phyloP scores from a whole-genome alignment of 208 protist species.

The Angomonas deanei region DNA sequence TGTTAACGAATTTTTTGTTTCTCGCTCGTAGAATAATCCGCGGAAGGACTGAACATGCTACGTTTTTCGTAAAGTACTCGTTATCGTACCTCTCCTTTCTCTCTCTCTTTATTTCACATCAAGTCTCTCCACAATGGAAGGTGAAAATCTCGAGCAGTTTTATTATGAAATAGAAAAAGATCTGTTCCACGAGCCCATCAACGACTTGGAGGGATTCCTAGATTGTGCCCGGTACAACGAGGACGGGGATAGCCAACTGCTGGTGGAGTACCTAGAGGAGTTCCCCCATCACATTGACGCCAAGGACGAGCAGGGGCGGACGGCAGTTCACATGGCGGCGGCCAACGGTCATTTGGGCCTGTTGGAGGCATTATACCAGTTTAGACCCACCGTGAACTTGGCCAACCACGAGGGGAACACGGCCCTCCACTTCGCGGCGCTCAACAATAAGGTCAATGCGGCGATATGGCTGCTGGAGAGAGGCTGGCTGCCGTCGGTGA shows the following conservation, averaged over 20 bases:
- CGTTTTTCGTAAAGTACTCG: too few relatives aligned
- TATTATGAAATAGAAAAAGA: constrained; percentile 41
- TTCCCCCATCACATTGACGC: constrained; percentile 52
- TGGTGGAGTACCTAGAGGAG: constrained; percentile 40
- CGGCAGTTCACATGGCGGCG: constrained; percentile 81
- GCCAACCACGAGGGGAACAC: constrained; percentile 83
- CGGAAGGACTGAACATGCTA: too few relatives aligned
- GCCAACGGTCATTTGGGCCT: constrained; percentile 77
- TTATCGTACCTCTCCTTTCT: neutral
- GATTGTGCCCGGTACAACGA: constrained; percentile 87
- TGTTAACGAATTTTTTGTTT: too few relatives aligned
- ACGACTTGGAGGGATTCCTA: constrained; percentile 67
- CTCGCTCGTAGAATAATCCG: too few relatives aligned
- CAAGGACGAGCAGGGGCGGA: constrained; percentile 67
- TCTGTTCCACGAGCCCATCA: constrained; percentile 24
- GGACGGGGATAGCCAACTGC: constrained; percentile 37
- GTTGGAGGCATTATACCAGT: constrained; percentile 65
- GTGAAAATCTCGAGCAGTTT: neutral
- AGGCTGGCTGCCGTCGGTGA: constrained; percentile 50
- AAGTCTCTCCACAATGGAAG: neutral
- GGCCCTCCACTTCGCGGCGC: constrained; percentile 83
- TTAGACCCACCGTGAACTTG: constrained; percentile 50
- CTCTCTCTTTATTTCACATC: neutral
- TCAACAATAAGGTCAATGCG: constrained; percentile 73
- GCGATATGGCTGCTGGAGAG: constrained; percentile 45